phyloP scores from a whole-genome alignment of 1,139 yeast species.

The Nakaseomyces nivariensis region DNA sequence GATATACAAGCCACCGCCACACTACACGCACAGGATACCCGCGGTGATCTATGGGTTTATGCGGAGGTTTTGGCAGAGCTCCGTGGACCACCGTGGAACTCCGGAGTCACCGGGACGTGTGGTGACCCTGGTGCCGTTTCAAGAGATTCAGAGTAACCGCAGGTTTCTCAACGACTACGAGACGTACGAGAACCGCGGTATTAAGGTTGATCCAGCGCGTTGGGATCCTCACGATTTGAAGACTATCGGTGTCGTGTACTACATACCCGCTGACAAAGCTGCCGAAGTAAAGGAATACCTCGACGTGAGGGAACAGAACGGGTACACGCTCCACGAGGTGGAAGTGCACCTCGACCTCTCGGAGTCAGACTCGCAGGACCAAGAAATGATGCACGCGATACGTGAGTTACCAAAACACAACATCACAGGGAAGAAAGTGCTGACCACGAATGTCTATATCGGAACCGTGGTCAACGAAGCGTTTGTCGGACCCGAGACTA shows the following conservation, averaged over 20 bases:
- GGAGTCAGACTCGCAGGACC: conserved; percentile 15
- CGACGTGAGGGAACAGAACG: conserved; percentile 80
- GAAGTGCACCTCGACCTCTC: conserved; percentile 46
- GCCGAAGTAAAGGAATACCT: conserved; percentile 54
- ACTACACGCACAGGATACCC: conserved; percentile 48
- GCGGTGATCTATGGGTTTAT: conserved; percentile 71
- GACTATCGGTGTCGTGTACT: conserved; percentile 79
- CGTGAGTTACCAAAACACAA: conserved; percentile 25
- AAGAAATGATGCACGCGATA: conserved; percentile 22
- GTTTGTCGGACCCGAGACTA: conserved; percentile 70
- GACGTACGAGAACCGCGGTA: conserved; percentile 1
- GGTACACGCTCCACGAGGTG: conserved; percentile 65
- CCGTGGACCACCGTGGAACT: conserved; percentile 85
- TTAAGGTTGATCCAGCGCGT: conserved; percentile 10
- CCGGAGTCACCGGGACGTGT: conserved; percentile 81
- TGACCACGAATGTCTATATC: conserved; percentile 65
- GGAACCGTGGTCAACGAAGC: conserved; percentile 76
- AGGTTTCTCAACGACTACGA: conserved; percentile 37
- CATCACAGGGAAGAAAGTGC: conserved; percentile 33
- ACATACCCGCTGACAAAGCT: conserved; percentile 60
- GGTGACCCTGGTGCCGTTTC: conserved; percentile 59
- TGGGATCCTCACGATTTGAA: conserved; percentile 37
- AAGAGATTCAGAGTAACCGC: conserved; percentile 38
- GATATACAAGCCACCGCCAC: conserved; percentile 86
- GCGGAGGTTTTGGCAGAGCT: conserved; percentile 85